Percentiles rank a stretch among this genome's conserved stretches.
Conservation (phyloP, 257 asterid genomes). For the Ajuga chamaepitys region DNA sequence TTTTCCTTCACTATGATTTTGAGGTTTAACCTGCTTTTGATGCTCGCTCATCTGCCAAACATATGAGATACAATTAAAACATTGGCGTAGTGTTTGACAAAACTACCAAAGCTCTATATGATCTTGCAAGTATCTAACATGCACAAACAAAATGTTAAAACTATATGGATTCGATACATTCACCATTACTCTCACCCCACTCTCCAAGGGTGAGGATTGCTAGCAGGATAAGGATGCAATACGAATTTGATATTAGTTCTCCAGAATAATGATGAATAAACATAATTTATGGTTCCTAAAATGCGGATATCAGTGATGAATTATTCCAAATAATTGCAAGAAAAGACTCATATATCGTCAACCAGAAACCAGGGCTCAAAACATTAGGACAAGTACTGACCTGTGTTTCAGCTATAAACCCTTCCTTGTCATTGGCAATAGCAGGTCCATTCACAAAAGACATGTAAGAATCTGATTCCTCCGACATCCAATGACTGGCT, state of each 20-base stretch:
- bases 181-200: background rate
- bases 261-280: background rate
- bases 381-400: conserved; percentile 20
- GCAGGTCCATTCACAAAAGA: conserved; percentile 36
- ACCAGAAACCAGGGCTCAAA: background rate
- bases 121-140: background rate
- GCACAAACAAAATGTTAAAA: background rate
- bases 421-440: conserved; percentile 27
- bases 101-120: background rate
- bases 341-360: background rate
- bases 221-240: background rate
- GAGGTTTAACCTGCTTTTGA: conserved; percentile 40
- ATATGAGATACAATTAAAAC: conserved; percentile 5
- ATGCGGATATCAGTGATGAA: conserved; percentile 1
- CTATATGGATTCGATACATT: background rate
- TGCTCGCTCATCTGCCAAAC: conserved; percentile 41
- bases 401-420: conserved; percentile 33
- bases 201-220: background rate
- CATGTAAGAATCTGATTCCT: conserved; percentile 25
- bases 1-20: conserved; percentile 32
- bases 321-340: background rate
- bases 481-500: conserved; percentile 36
- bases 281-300: conserved; percentile 11
- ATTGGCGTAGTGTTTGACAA: background rate
- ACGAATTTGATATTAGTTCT: background rate